Base-by-base conservation (phyloP, 495 filamentous ascomycete species). In the Paragyromitra xinjiangensis region DNA sequence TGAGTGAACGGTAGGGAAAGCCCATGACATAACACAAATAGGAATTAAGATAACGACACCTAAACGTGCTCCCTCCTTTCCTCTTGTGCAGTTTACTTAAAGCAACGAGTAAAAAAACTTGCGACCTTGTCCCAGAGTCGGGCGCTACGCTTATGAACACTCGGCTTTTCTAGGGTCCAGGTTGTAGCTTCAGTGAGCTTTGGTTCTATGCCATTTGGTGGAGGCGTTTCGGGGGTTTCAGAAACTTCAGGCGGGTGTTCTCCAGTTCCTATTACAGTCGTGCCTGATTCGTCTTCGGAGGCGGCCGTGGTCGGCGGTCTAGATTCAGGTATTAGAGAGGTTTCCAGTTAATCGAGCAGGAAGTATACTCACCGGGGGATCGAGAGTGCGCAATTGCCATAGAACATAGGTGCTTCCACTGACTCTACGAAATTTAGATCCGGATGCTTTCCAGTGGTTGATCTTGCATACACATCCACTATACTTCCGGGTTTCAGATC, bases 381-480 rank as follows among this genome's bases (percentile, higher is more conserved):
- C 1, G 39, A 11, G 19, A 8, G 6, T 22, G 12, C 9, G 16
- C 12, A 9, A 16, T 45, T n/a, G 42, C 34, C 7, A 42, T 64
- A 63, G 14, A 53, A 64, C 3, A 64, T 22, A 29, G 44, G 14
- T 6, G 45, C 44, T 16, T 75, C 53, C 11, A 42, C 5, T 8
- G 56, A 70, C n/a, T 70, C 42, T 12, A 70, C 64, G 12, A 29
- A 63, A 5, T 42, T 69, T 8, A n/a, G 29, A 6, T 29, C 16
- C 26, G 3, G 26, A 11, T 56, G 12, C 5, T 51, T 19, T 42
- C 8, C 24, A 1, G 16, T n/a, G 24, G 8, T 24, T 24, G 50
- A 58, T n/a, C 40, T 59, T 39, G 40, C 61, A 34, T 64, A 67
- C 16, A 73, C 14, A 19, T 66, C 53, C 40, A 77, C n/a, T 16